Evolutionary conservation across 2,329 filamentous ascomycete genomes (phyloP).

Genomic region (Hypoxylon sp.): DNA sequence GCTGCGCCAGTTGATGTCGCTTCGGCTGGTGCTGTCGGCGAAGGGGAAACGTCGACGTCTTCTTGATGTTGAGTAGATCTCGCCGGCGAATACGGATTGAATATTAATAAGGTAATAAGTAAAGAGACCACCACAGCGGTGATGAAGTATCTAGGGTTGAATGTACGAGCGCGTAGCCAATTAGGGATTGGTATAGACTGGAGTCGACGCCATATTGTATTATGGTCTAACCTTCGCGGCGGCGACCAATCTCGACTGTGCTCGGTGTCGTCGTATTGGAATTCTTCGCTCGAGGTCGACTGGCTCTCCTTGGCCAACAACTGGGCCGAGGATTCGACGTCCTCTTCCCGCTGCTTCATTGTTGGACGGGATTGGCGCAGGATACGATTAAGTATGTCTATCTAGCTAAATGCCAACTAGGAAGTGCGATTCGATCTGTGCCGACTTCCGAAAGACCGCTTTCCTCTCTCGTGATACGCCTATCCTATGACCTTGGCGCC

Average conservation of each 20-base stretch:
- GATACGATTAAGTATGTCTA: conserved; percentile 7
- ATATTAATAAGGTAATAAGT: conserved; percentile 38
- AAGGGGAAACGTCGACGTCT: conserved; percentile 23
- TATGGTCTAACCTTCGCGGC: conserved; percentile 14
- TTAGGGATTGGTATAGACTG: conserved; percentile 34
- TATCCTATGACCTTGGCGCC: conserved; percentile 10
- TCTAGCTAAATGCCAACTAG: conserved; percentile 1
- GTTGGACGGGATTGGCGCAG: conserved; percentile 7
- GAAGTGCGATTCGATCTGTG: conserved; percentile 2
- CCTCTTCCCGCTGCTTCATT: conserved; percentile 38
- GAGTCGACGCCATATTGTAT: conserved; percentile 36
- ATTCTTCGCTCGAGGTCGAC: conserved; percentile 33
- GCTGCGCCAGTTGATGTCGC: background rate
- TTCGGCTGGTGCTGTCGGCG: conserved; percentile 1
- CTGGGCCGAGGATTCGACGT: conserved; percentile 40
- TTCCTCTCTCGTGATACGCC: background rate
- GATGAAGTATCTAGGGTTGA: conserved; percentile 38
- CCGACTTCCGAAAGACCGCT: background rate
- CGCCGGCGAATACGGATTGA: conserved; percentile 40
- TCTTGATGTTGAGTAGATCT: conserved; percentile 26
- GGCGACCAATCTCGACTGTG: conserved; percentile 31
- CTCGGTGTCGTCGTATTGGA: conserved; percentile 35
- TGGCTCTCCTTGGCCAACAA: conserved; percentile 36
- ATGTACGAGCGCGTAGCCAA: conserved; percentile 38
- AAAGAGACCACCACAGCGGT: conserved; percentile 37